Evolutionary conservation across 768 basidiomycete species (phyloP).

Genomic region (Russula sp.): DNA sequence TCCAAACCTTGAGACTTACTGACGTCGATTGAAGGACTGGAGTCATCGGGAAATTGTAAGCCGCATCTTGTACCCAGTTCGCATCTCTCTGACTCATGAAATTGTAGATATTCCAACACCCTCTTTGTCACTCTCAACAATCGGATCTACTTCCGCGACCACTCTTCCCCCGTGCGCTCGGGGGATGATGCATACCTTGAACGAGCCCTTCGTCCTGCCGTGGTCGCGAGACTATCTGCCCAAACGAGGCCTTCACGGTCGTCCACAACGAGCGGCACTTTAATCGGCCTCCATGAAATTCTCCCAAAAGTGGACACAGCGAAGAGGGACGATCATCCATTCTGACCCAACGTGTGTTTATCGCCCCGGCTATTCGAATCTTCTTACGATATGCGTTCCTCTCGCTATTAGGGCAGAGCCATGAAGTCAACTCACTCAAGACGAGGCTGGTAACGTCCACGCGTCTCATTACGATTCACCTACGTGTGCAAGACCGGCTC

Average conservation of each 20-base stretch:
- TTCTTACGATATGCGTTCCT: too few relatives aligned
- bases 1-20: neutral
- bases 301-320: too few relatives aligned
- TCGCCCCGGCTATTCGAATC: too few relatives aligned
- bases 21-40: constrained; percentile 16
- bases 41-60: constrained; percentile 23
- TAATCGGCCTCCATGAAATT: too few relatives aligned
- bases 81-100: neutral
- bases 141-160: constrained; percentile 3
- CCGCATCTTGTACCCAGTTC: neutral
- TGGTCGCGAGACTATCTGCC: neutral
- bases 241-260: too few relatives aligned
- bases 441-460: too few relatives aligned
- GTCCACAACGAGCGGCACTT: neutral
- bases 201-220: neutral
- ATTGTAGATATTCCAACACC: constrained; percentile 6
- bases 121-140: constrained; percentile 6
- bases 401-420: too few relatives aligned
- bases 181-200: neutral
- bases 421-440: too few relatives aligned
- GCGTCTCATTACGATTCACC: too few relatives aligned
- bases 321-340: too few relatives aligned
- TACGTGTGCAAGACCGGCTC: too few relatives aligned
- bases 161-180: neutral
- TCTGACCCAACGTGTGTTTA: too few relatives aligned